Base-by-base conservation (phyloP, 2,329 filamentous ascomycete genomes). In the Colletotrichum sp. region DNA sequence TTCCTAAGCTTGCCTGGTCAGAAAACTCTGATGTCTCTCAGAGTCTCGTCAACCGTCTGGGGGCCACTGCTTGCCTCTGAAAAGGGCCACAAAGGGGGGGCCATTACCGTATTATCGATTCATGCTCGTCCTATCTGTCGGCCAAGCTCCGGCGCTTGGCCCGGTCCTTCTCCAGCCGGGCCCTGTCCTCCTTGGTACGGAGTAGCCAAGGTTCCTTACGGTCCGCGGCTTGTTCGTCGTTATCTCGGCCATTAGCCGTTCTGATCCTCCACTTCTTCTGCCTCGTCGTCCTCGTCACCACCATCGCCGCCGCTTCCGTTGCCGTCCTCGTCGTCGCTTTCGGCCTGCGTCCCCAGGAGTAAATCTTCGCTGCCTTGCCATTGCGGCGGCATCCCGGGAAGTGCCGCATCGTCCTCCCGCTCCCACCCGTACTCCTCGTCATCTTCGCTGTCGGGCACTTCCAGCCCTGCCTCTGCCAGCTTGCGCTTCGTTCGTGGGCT, bases 401-500 rank as follows among this genome's bases (percentile, higher is more conserved):
- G 85, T 67, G 89, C 88, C 71, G 90, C 89, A 72, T 93, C 92
- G 79, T 93, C 92, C 60, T 92, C 90, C 68, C 94, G 91, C 52
- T 90, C 90, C 93, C 93, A 95, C 16, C 93, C 93, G 80, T 94
- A 95, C 80, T 94, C 92, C 77, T 95, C 93, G 75, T 93, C 92
- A 18, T 88, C 87, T 34, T 89, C 91, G 77, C 91, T 93, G 77
- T 92, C 91, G 3, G 90, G 88, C 61, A 92, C 87, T 79, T 92
- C 91, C 65, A 91, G 86, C 68, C 89, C 90, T 6, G 92, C 90
- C 60, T 93, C 90, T 39, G 86, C 87, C 69, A 94, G 87, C 82
- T 95, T 92, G 79, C 94, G 89, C 84, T 95, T 95, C 36, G 85
- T 87, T 32, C 85, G 85, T 75, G 88, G 77, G 75, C 82, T 82